Percentiles rank a stretch among this genome's conserved stretches.
phyloP scores from a whole-genome alignment of 257 asterid species.

The Ocimum tenuiflorum region DNA sequence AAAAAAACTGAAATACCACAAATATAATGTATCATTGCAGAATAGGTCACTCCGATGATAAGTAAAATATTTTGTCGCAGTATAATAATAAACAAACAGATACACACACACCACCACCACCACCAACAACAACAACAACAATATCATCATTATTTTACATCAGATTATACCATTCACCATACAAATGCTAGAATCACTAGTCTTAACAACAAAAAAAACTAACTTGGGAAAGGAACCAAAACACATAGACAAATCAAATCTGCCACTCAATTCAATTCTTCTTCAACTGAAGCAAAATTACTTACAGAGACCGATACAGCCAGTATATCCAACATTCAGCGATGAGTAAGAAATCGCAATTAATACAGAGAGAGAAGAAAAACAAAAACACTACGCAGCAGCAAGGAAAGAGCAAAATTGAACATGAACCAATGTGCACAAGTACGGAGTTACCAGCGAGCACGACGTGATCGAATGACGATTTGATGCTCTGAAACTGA shows the following conservation, averaged over 20 bases:
- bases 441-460: slow-evolving; percentile 55
- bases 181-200: slow-evolving; percentile 2
- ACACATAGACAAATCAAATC: no score
- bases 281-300: slow-evolving; percentile 7
- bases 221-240: not conserved
- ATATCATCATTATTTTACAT: not conserved
- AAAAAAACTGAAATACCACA: not conserved
- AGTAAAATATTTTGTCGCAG: not conserved
- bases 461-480: slow-evolving; percentile 67
- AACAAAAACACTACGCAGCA: not conserved
- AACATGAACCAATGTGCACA: not conserved
- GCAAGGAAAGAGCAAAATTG: not conserved
- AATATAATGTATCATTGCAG: not conserved
- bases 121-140: no score
- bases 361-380: not conserved
- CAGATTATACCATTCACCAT: slow-evolving; percentile 7
- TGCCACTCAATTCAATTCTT: slow-evolving; percentile 2
- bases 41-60: not conserved
- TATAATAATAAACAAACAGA: not conserved
- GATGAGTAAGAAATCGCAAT: not conserved
- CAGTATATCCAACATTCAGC: not conserved
- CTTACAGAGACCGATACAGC: slow-evolving; percentile 13
- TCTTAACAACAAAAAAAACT: slow-evolving; percentile 5
- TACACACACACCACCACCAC: not conserved
- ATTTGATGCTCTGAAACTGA: slow-evolving; percentile 89